Evolutionary conservation across 495 filamentous ascomycete species (phyloP).

Genomic region (Penicillium salamii): DNA sequence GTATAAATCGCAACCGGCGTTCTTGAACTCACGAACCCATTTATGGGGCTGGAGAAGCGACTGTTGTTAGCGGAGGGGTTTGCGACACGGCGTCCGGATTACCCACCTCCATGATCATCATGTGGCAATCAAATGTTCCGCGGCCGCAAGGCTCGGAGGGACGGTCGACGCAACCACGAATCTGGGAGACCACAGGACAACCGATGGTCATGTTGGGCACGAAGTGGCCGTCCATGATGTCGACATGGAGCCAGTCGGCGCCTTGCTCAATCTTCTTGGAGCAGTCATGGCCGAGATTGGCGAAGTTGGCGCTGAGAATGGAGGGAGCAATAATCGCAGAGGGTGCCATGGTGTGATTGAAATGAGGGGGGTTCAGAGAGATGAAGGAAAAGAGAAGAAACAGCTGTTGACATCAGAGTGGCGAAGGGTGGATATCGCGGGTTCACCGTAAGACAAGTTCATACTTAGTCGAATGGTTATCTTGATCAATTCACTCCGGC

Average conservation of each 20-base stretch:
- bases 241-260: conserved; percentile 75
- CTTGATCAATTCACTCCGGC: no score
- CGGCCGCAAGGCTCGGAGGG: conserved; percentile 57
- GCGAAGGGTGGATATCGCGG: conserved; percentile 26
- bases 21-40: conserved; percentile 93
- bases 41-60: conserved; percentile 73
- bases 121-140: conserved; percentile 98
- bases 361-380: conserved; percentile 3
- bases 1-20: conserved; percentile 94
- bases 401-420: conserved; percentile 26
- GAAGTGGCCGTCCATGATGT: conserved; percentile 97
- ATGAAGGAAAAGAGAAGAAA: neutral
- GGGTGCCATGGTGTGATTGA: conserved; percentile 57
- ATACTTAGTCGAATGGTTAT: conserved; percentile 1
- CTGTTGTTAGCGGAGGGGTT: neutral
- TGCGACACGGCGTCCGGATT: neutral
- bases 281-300: conserved; percentile 79
- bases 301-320: conserved; percentile 96
- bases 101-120: conserved; percentile 96
- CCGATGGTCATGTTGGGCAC: conserved; percentile 98
- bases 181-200: conserved; percentile 88
- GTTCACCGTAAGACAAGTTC: conserved; percentile 12
- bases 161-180: conserved; percentile 75
- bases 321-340: conserved; percentile 94
- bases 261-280: conserved; percentile 74